Base-by-base conservation (phyloP, 2,329 filamentous ascomycete species). In the Colletotrichum destructivum region DNA sequence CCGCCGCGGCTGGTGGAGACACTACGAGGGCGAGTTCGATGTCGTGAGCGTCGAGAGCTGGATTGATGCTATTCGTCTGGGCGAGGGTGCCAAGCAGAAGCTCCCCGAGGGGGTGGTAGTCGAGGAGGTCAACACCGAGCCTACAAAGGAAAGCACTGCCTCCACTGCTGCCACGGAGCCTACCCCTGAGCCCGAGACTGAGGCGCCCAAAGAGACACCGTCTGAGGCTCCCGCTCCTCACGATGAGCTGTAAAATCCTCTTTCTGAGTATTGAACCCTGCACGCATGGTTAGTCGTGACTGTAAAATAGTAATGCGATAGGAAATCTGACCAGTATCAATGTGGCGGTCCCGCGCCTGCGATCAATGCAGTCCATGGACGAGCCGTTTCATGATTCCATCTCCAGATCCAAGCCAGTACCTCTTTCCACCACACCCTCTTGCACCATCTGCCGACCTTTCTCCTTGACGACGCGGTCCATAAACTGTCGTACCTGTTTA, bases 31-130 rank as follows among this genome's bases (percentile, higher is more conserved):
- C 3, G 84, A 88, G 54, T 91, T 90, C 55, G 89, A 88, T 66
- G 79, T 86, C 31, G 85, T 88, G 65, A 88, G 87, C 35, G 84
- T 99, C 40, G 94, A 98, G 83, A 84, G 85, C 73, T 99, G 96
- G 94, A 90, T 99, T 71, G 96, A 99, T 78, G 88, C 90, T n/a
- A 94, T 98, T 73, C 91, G 94, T 47, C 88, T 99, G 86, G 94
- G 95, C 63, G 96, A 98, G 79, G 93, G 94, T 2, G 84, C 88
- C 71, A 98, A 96, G 87, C 88, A 91, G 77, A 93, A 91, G 83
- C 81, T 96, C 52, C 93, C 93, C 0, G 87, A 89, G 70, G 88
- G 86, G 2, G 77, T 94, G 54, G 78, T 92, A 42, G 83, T 84
- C 18, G 80, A 82, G 7, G 69, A 71, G 65, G 59, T 51, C 31